Evolutionary conservation across 257 asterid genomes (phyloP).

Genomic region (Datura wrightii): DNA sequence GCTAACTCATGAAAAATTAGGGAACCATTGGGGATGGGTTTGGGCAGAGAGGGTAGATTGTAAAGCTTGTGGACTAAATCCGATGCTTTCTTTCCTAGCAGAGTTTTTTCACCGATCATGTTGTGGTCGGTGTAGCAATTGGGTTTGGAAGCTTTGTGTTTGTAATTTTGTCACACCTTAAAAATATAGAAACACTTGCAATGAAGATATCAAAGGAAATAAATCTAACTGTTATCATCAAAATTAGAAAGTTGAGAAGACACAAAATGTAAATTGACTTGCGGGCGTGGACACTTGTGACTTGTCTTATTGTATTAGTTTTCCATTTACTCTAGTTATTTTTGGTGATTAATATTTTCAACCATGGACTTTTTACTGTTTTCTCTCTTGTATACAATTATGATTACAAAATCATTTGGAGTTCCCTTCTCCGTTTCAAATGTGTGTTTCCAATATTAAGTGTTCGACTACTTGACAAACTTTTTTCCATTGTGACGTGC

Average conservation of each 20-base stretch:
- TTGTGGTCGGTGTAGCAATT: conserved; percentile 10
- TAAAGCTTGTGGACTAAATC: background rate
- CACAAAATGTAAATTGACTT: background rate
- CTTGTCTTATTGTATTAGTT: background rate
- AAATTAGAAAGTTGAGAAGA: conserved; percentile 1
- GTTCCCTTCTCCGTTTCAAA: background rate
- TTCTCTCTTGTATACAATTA: background rate
- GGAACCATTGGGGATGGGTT: background rate
- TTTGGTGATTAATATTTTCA: background rate
- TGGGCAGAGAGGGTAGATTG: background rate
- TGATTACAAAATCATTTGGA: background rate
- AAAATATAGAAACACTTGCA: conserved; percentile 17
- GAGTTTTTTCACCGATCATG: conserved; percentile 2
- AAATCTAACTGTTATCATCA: background rate
- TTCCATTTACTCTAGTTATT: background rate
- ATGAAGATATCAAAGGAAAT: conserved; percentile 9
- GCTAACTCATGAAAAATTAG: background rate
- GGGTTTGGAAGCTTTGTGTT: conserved; percentile 13
- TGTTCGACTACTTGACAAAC: background rate
- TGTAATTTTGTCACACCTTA: conserved; percentile 3
- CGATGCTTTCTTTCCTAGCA: background rate
- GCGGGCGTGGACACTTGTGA: conserved; percentile 7
- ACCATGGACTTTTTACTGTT: background rate
- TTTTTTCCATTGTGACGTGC: background rate
- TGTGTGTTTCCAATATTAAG: background rate